Evolutionary conservation across 2,329 filamentous ascomycete species (phyloP).

Genomic region (Botryotinia narcissicola): DNA sequence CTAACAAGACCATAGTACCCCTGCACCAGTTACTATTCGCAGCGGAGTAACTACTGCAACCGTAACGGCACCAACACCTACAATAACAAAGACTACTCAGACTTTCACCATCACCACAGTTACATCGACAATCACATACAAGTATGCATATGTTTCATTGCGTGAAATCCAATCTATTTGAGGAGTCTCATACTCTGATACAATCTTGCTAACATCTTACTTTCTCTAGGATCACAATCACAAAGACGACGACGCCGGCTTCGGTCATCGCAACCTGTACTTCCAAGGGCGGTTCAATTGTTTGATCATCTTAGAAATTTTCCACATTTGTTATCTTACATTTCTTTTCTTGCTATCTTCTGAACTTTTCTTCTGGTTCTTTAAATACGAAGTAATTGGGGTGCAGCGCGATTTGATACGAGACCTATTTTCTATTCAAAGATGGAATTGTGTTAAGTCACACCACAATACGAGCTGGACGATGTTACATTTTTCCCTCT

Average conservation of each 20-base stretch:
- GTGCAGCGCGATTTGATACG: not conserved
- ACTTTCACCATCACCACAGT: not conserved
- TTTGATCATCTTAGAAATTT: not conserved
- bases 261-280: constrained; percentile 9
- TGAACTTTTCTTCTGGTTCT: not conserved
- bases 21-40: constrained; percentile 8
- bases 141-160: constrained; percentile 16
- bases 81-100: not conserved
- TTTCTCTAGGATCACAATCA: constrained; percentile 13
- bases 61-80: constrained; percentile 15
- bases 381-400: no score
- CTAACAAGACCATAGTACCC: constrained; percentile 8
- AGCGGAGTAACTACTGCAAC: constrained; percentile 12
- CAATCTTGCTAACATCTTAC: not conserved
- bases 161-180: not conserved
- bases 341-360: not conserved
- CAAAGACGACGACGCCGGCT: constrained; percentile 15
- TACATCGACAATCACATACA: constrained; percentile 4
- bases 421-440: not conserved
- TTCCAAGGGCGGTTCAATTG: constrained; percentile 5
- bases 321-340: not conserved
- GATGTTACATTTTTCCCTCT: not conserved
- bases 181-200: not conserved
- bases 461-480: not conserved
- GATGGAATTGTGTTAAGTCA: not conserved